Base-by-base conservation (phyloP, 2,329 filamentous ascomycete species). In the Leptosphaerulina australis region DNA sequence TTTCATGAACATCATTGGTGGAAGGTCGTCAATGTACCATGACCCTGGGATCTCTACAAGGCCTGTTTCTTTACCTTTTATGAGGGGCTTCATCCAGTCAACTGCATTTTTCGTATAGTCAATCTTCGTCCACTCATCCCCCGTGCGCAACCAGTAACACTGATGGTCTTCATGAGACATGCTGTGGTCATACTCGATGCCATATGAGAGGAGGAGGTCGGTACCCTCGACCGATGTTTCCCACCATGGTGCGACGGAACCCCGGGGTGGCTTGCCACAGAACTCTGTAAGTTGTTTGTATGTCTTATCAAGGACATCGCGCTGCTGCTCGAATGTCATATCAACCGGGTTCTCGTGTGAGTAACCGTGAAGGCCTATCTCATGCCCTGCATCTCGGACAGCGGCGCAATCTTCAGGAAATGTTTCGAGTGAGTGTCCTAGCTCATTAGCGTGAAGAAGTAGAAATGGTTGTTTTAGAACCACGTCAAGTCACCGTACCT, bases 191-290 rank as follows among this genome's bases (percentile, higher is more conserved):
- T 88, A 88, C 59, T 87, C 84, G 44, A 88, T 82, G 9, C 85
- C 85, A 60, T 88, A 88, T 45, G 78, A 79, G 4, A 88, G 76
- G 60, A 88, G 74, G 18, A 88, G 69, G 58, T 88, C 81, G 0
- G 82, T 81, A 2, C 85, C 86, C 65, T 90, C 87, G 53, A 82
- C 79, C 54, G 81, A 85, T 0, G 82, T 84, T 64, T 91, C 88
- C 88, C 87, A 90, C 81, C 83, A 91, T 0, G 88, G 88, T 0
- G 87, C 88, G 0, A 91, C 87, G 30, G 81, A 87, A 0, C 88
- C 88, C 0, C 86, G 76, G 0, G 88, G 88, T 1, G 84, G 85
- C 72, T 89, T 90, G 4, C 88, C 69, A 33, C 81, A 83, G 62
- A 92, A 88, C 0, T 87, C 83, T 0, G 84, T 89, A 22, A 91